Conservation (phyloP, 2,329 filamentous ascomycete genomes). For the Lasiodiplodia sp. region DNA sequence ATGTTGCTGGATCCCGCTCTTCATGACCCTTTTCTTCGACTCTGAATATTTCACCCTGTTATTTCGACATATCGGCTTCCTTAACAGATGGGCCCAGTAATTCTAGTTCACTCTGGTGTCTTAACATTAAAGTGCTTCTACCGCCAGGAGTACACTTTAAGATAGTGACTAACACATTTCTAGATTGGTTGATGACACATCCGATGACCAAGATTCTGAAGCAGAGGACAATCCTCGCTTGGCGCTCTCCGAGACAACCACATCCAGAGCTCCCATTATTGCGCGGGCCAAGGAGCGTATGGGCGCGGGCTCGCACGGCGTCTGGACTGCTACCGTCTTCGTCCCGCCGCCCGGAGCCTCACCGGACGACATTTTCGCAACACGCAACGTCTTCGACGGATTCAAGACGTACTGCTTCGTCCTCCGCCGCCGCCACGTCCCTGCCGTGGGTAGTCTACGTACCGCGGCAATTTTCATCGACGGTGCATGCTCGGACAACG, state of each 20-base stretch:
- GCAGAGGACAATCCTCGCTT: neutral
- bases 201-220: neutral
- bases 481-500: slow-evolving; percentile 53
- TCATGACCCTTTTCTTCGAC: too few species aligned
- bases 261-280: neutral
- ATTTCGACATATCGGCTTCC: too few species aligned
- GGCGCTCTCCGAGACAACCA: neutral
- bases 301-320: neutral
- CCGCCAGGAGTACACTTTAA: too few species aligned
- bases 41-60: too few species aligned
- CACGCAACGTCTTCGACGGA: neutral
- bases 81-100: too few species aligned
- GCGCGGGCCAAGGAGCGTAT: neutral
- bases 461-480: slow-evolving; percentile 50
- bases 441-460: neutral
- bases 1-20: too few species aligned
- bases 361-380: neutral
- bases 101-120: too few species aligned
- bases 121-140: too few species aligned
- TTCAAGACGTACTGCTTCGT: neutral
- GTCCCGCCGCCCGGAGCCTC: neutral
- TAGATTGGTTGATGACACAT: too few species aligned
- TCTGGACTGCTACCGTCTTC: neutral
- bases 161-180: too few species aligned
- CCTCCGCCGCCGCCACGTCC: neutral